Evolutionary conservation across 306 rosid species (phyloP).

Genomic region (Amphicarpaea edgeworthii): DNA sequence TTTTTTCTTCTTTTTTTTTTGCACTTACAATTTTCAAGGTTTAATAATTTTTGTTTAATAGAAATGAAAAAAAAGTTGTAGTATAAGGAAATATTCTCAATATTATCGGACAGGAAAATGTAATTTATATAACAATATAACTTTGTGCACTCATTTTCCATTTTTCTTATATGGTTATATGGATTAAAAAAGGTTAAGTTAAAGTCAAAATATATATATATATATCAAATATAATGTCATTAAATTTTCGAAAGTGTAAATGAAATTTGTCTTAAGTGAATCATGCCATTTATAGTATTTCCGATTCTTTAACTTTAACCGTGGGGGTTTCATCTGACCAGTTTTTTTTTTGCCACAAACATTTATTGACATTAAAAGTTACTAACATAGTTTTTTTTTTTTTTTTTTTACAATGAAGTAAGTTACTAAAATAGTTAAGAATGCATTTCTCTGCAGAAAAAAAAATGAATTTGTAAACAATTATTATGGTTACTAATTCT

Average conservation of each 20-base stretch:
- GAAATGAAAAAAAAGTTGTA: no score
- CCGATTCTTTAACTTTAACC: neutral
- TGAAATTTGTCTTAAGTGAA: neutral
- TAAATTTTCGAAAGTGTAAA: neutral
- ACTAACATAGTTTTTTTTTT: no score
- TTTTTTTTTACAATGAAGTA: no score
- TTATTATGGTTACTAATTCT: slow-evolving; percentile 18
- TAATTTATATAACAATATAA: neutral
- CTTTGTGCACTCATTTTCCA: neutral
- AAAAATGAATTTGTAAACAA: neutral
- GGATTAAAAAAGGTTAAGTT: neutral
- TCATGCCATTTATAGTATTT: neutral
- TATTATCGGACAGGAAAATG: neutral
- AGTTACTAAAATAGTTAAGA: neutral
- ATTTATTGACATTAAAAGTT: neutral
- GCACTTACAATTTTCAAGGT: neutral
- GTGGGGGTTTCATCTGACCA: neutral
- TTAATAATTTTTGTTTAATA: neutral
- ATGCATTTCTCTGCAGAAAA: neutral
- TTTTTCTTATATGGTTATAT: neutral
- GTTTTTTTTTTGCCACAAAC: neutral
- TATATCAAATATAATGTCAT: neutral
- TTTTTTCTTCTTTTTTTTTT: neutral
- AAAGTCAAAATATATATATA: neutral
- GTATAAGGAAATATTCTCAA: no score